phyloP scores from a whole-genome alignment of 2,329 filamentous ascomycete genomes.

The Fusarium newnesense region DNA sequence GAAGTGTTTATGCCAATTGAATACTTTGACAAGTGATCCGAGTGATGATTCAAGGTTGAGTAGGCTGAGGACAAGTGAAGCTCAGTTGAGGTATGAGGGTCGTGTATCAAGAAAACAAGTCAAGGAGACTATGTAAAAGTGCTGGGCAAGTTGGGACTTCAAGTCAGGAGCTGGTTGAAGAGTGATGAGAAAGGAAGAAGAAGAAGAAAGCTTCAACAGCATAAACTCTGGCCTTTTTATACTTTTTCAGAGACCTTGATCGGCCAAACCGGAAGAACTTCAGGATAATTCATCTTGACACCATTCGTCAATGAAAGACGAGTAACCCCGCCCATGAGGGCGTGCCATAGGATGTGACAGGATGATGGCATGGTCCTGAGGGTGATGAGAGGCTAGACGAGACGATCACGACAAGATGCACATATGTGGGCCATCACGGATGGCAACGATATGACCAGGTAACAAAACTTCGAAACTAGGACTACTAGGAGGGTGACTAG shows the following conservation, averaged over 20 bases:
- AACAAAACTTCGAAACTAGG: conserved; percentile 42
- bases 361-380: conserved; percentile 49
- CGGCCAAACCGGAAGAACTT: conserved; percentile 49
- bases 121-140: conserved; percentile 36
- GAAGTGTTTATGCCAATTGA: conserved; percentile 17
- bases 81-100: conserved; percentile 28
- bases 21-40: conserved; percentile 14
- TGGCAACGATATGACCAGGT: conserved; percentile 38
- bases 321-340: conserved; percentile 55
- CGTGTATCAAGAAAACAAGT: conserved; percentile 31
- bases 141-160: conserved; percentile 27
- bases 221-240: conserved; percentile 71
- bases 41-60: conserved; percentile 21
- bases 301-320: conserved; percentile 54
- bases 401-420: conserved; percentile 50
- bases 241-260: conserved; percentile 59
- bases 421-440: conserved; percentile 48
- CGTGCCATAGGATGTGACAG: conserved; percentile 43
- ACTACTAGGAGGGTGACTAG: conserved; percentile 41
- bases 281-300: conserved; percentile 56
- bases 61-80: conserved; percentile 33
- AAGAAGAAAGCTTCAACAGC: conserved; percentile 55
- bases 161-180: conserved; percentile 32
- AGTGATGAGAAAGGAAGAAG: conserved; percentile 63
- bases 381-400: conserved; percentile 42